phyloP scores from a whole-genome alignment of 768 basidiomycete species.

The Mycena albidolilacea region DNA sequence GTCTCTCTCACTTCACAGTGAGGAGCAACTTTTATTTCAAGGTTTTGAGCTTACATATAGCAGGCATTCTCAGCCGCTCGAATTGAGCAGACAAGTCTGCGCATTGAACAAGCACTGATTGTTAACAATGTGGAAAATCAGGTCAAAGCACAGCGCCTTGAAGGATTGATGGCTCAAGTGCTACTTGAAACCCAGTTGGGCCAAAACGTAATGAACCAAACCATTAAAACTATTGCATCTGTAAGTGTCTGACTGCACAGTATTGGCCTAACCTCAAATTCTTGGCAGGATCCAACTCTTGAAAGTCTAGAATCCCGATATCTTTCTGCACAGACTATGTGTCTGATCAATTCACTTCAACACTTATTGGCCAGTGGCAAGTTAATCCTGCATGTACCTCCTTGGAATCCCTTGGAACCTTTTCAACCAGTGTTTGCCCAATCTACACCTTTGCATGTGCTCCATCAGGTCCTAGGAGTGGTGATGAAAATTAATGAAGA shows the following conservation, averaged over 20 bases:
- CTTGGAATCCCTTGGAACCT: neutral
- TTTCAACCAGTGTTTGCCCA: neutral
- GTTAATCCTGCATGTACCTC: neutral
- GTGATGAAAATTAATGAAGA: neutral
- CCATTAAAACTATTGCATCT: constrained; percentile 20
- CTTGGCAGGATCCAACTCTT: constrained; percentile 17
- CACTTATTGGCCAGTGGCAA: neutral
- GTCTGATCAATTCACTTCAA: constrained; percentile 14
- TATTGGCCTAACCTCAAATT: neutral
- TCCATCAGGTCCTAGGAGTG: neutral
- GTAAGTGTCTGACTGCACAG: neutral
- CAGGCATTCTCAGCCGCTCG: neutral
- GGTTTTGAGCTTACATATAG: neutral
- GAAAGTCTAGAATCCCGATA: constrained; percentile 26
- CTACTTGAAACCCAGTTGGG: constrained; percentile 27
- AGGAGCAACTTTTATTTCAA: neutral
- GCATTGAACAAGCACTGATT: constrained; percentile 19
- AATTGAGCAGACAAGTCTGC: neutral
- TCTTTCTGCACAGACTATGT: constrained; percentile 23
- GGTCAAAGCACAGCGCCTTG: constrained; percentile 2
- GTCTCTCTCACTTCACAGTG: constrained; percentile 28
- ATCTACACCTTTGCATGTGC: neutral
- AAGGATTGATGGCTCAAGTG: constrained; percentile 27
- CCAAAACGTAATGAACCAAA: constrained; percentile 4
- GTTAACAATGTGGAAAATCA: constrained; percentile 28